A percentile compares a stretch with the other conserved stretches of the same genome.
phyloP scores from a whole-genome alignment of 2,329 filamentous ascomycete genomes.

The Colletotrichum brevisporum region DNA sequence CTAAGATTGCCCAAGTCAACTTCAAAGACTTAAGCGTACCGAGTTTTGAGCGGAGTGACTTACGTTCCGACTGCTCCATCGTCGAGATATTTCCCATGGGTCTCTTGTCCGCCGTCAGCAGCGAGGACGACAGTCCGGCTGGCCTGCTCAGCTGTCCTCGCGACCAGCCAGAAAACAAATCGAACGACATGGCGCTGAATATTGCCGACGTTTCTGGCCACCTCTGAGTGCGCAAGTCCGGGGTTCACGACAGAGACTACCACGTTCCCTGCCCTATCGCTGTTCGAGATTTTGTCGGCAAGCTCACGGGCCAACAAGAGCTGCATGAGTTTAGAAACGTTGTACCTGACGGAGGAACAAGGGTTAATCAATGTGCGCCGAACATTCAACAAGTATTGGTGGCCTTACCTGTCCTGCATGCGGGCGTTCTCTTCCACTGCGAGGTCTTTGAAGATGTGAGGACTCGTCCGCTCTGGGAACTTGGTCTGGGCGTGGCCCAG shows the following conservation, averaged over 20 bases:
- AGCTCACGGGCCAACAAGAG: conserved; percentile 17
- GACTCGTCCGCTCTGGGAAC: conserved; percentile 49
- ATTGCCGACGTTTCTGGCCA: neutral
- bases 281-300: neutral
- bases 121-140: conserved; percentile 55
- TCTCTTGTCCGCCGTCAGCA: conserved; percentile 51
- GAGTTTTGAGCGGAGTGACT: neutral
- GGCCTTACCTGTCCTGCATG: conserved; percentile 16
- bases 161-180: conserved; percentile 43
- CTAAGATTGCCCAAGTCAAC: conserved; percentile 43
- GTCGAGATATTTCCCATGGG: conserved; percentile 57
- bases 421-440: conserved; percentile 24
- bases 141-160: conserved; percentile 54
- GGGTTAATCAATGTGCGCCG: too few species aligned
- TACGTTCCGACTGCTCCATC: conserved; percentile 47
- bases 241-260: conserved; percentile 6
- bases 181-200: conserved; percentile 13
- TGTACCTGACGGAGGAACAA: conserved; percentile 4
- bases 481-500: conserved; percentile 37
- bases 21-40: neutral
- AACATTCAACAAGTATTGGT: too few species aligned
- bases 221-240: neutral
- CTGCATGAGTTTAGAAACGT: conserved; percentile 24
- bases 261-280: neutral
- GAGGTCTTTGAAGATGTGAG: conserved; percentile 50